Evolutionary conservation across 2,329 filamentous ascomycete species (phyloP).

Genomic region (Phialocephala subalpina): DNA sequence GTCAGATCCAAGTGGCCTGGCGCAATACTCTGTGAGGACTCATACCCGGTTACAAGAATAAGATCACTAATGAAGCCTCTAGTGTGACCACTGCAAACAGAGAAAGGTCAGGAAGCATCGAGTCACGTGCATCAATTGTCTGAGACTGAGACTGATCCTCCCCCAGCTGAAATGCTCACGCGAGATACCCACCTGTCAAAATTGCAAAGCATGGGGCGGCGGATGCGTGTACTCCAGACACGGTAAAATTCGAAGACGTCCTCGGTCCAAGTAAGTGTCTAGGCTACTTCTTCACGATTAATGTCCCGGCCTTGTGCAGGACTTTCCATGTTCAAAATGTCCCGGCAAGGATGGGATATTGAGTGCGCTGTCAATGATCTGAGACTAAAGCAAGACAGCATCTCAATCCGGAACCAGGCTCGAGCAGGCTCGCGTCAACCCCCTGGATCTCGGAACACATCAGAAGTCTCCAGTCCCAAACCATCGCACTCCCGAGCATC

Average conservation of each 20-base stretch:
- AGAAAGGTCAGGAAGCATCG: slow-evolving; percentile 15
- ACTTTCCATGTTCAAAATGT: no score
- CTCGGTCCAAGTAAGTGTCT: slow-evolving; percentile 18
- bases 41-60: no score
- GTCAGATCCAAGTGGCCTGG: neutral
- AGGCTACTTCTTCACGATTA: slow-evolving; percentile 1
- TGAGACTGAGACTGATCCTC: neutral
- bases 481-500: neutral
- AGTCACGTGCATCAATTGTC: neutral
- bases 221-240: slow-evolving; percentile 28
- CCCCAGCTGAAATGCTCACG: slow-evolving; percentile 27
- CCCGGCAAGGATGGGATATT: neutral
- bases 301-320: no score
- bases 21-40: neutral
- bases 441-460: neutral
- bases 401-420: neutral
- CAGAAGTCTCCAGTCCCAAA: neutral
- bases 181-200: slow-evolving; percentile 24
- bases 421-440: neutral
- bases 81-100: slow-evolving; percentile 22
- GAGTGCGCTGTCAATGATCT: neutral
- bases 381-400: neutral
- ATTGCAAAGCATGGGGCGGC: slow-evolving; percentile 17
- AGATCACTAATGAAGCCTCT: no score
- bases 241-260: slow-evolving; percentile 20